Evolutionary conservation across 495 filamentous ascomycete species (phyloP).

Genomic region (Cercophora sp.): DNA sequence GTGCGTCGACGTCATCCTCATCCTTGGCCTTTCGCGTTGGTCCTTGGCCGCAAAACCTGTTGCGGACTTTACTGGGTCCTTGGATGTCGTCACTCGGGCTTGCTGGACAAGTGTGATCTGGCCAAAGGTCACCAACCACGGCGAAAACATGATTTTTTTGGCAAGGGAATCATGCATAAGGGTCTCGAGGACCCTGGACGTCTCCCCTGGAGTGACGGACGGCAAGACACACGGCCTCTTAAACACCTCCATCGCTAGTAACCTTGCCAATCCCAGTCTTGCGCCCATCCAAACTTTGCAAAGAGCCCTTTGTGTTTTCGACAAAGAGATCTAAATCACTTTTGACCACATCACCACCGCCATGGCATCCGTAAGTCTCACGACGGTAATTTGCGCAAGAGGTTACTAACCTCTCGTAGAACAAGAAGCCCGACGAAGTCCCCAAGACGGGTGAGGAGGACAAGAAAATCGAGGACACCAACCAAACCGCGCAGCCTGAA

Average conservation of each 20-base stretch:
- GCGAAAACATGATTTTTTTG: slow-evolving; percentile 21
- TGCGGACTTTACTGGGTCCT: not conserved
- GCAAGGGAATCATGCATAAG: slow-evolving; percentile 20
- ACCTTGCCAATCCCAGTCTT: not conserved
- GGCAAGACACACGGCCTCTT: slow-evolving; percentile 13
- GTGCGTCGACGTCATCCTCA: slow-evolving; percentile 21
- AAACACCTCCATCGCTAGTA: slow-evolving; percentile 14
- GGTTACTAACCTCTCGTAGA: not conserved
- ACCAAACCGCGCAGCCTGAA: slow-evolving; percentile 10
- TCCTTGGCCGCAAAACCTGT: slow-evolving; percentile 8
- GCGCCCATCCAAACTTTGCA: slow-evolving; percentile 15
- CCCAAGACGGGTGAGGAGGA: slow-evolving; percentile 18
- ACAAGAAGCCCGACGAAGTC: slow-evolving; percentile 17
- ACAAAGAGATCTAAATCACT: not conserved
- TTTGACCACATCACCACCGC: not conserved
- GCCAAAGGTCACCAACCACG: not conserved
- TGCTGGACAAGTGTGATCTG: slow-evolving; percentile 7
- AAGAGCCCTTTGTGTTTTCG: not conserved
- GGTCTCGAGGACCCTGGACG: slow-evolving; percentile 14
- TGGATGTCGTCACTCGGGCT: slow-evolving; percentile 28
- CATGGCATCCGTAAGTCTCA: slow-evolving; percentile 27
- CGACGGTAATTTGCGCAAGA: not conserved
- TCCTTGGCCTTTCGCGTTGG: not conserved
- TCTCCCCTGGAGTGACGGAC: not conserved
- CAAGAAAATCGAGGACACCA: slow-evolving; percentile 10